Conservation (phyloP, 2,329 filamentous ascomycete species). For the Parasarocladium wereldwijsianum region DNA sequence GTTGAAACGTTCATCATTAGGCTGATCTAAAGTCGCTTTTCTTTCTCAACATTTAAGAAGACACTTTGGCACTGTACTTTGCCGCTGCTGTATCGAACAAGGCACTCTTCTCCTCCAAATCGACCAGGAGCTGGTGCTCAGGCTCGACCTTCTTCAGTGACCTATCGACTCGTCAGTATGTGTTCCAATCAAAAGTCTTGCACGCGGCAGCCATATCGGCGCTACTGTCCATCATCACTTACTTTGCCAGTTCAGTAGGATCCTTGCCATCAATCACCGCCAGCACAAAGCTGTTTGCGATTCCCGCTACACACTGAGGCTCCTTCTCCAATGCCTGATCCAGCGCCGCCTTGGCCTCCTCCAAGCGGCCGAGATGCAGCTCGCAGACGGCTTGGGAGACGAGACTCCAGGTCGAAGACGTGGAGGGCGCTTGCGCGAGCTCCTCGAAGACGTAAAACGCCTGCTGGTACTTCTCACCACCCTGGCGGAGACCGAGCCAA, state of each 20-base stretch:
- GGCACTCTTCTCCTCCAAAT: constrained; percentile 73
- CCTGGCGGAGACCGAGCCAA: constrained; percentile 83
- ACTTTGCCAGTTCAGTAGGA: constrained; percentile 45
- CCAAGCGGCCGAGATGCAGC: constrained; percentile 73
- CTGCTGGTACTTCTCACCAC: constrained; percentile 90
- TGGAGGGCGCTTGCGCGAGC: constrained; percentile 73
- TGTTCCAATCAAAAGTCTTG: not conserved
- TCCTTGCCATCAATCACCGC: constrained; percentile 65
- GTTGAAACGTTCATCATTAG: no score
- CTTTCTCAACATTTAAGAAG: no score
- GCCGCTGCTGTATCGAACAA: constrained; percentile 73
- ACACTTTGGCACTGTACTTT: constrained; percentile 78
- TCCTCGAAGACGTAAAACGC: constrained; percentile 98
- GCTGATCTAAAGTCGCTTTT: no score
- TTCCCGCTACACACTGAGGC: constrained; percentile 53
- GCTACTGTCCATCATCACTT: constrained; percentile 17
- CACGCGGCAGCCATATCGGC: not conserved
- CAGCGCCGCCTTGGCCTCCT: constrained; percentile 79
- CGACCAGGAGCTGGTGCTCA: constrained; percentile 55
- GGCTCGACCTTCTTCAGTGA: constrained; percentile 43
- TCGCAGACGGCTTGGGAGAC: constrained; percentile 85
- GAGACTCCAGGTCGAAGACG: constrained; percentile 59
- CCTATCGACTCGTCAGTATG: constrained; percentile 23
- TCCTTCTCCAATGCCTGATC: constrained; percentile 67
- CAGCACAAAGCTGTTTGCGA: constrained; percentile 74